Percentiles rank a stretch among this genome's conserved stretches.
phyloP scores from a whole-genome alignment of 2,329 filamentous ascomycete genomes.

The Colletotrichum sansevieriae region DNA sequence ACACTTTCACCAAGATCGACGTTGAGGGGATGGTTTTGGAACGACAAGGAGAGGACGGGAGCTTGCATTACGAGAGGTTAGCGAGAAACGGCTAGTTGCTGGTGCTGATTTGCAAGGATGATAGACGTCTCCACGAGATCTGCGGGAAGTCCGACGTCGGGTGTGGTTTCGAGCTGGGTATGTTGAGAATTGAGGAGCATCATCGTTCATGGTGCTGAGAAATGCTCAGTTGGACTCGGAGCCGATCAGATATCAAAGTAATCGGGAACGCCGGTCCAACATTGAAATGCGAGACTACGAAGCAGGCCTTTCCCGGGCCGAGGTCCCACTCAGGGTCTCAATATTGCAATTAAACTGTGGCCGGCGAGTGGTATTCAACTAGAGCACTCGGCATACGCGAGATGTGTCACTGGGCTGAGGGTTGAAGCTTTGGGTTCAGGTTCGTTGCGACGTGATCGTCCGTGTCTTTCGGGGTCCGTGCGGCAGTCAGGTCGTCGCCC shows the following conservation, averaged over 20 bases:
- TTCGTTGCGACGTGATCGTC: slow-evolving; percentile 9
- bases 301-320: slow-evolving; percentile 16
- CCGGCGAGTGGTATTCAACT: too few species aligned
- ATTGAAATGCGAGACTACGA: slow-evolving; percentile 5
- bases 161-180: not conserved
- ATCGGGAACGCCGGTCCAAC: not conserved
- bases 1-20: slow-evolving; percentile 36
- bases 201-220: too few species aligned
- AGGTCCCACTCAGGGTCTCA: slow-evolving; percentile 19
- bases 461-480: slow-evolving; percentile 4
- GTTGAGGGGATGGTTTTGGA: slow-evolving; percentile 30
- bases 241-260: not conserved
- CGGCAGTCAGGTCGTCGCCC: not conserved
- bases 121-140: not conserved
- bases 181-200: not conserved
- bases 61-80: not conserved
- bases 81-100: not conserved
- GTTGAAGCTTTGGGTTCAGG: slow-evolving; percentile 18
- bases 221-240: not conserved
- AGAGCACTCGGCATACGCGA: not conserved
- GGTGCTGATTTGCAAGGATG: not conserved
- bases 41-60: slow-evolving; percentile 1
- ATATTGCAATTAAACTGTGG: not conserved
- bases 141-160: not conserved
- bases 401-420: not conserved